A percentile compares a stretch with the other conserved stretches of the same genome.
Evolutionary conservation across 306 rosid species (phyloP).

Genomic region (Prunus fruticosa): DNA sequence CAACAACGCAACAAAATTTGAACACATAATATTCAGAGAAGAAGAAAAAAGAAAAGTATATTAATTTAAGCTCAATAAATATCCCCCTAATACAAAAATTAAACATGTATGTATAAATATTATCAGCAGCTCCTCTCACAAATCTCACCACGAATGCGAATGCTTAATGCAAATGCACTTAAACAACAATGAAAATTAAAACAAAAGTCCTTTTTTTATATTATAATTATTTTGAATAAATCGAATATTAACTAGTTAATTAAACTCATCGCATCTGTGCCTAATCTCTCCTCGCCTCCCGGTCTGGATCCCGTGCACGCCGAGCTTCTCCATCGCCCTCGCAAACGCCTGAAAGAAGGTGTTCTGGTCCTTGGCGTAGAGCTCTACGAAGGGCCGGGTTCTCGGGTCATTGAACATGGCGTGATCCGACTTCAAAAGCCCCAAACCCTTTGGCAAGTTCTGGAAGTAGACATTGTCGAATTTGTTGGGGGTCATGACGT

Average conservation of each 20-base stretch:
- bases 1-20: neutral
- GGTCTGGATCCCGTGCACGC: conserved; percentile 51
- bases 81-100: neutral
- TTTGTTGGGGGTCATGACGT: conserved; percentile 81
- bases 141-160: neutral
- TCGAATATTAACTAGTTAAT: conserved; percentile 24
- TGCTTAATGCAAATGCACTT: neutral
- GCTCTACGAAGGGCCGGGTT: conserved; percentile 57
- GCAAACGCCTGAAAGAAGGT: conserved; percentile 60
- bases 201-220: neutral
- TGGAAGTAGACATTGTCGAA: conserved; percentile 77
- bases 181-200: neutral
- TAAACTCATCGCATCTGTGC: conserved; percentile 75
- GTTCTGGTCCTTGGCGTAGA: conserved; percentile 48
- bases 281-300: conserved; percentile 81
- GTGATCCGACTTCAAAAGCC: conserved; percentile 73
- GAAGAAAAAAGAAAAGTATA: conserved; percentile 5
- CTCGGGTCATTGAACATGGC: conserved; percentile 45
- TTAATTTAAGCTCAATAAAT: conserved; percentile 11
- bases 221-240: neutral
- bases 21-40: neutral
- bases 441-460: conserved; percentile 69
- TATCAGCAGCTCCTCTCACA: conserved; percentile 3
- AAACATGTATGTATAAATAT: conserved; percentile 26
- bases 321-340: conserved; percentile 70